Evolutionary conservation across 2,329 filamentous ascomycete species (phyloP), one percentile per base, ranked within the genome.

Genomic region (Truncatella angustata): DNA sequence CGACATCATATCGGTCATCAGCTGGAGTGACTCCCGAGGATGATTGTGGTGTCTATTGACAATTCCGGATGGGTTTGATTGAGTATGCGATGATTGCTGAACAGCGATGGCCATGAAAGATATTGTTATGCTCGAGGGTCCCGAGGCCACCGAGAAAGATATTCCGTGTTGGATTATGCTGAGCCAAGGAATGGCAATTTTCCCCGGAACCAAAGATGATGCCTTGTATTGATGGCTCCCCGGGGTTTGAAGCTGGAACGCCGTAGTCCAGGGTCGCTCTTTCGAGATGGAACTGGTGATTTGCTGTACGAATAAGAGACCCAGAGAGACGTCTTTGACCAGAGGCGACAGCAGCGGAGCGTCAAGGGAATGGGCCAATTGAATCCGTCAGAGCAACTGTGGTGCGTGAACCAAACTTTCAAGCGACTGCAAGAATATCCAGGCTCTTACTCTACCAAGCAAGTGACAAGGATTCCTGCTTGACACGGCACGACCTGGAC

Each of bases 1-100:
- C 56, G 77, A 70, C 75, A 79, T 79, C 60, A 69, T 70, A 55
- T 69, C 66, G 64, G 68, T 70, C 67, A 72, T 72, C 58, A 61
- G 37, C 52, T 58, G 57, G 58, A 52, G 60, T 61, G 57, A 63
- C 53, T 58, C 62, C 59, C 54, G 61, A 23, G 24, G 35, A 23
- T n/a, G n/a, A n/a, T 50, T n/a, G n/a, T 34, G 21, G 23, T 47
- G 44, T 32, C 26, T 47, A 18, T 47, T 35, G 16, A 16, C 44
- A 16, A 18, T 56, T 59, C 60, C 60, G 67, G 63, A 67, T 56
- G 54, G 56, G 51, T 66, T 60, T 56, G 60, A 60, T 51, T 66
- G 70, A 54, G 65, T 62, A 58, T 67, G 63, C 54, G 58, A 58
- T 54, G 62, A 56, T 50, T 60, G 61, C 56, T 60, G 60, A 60